These are phyloP conservation scores for Fusarium napiforme DNA, from an alignment of 2,329 filamentous ascomycete species.

Conservation along the genomic window DNA sequence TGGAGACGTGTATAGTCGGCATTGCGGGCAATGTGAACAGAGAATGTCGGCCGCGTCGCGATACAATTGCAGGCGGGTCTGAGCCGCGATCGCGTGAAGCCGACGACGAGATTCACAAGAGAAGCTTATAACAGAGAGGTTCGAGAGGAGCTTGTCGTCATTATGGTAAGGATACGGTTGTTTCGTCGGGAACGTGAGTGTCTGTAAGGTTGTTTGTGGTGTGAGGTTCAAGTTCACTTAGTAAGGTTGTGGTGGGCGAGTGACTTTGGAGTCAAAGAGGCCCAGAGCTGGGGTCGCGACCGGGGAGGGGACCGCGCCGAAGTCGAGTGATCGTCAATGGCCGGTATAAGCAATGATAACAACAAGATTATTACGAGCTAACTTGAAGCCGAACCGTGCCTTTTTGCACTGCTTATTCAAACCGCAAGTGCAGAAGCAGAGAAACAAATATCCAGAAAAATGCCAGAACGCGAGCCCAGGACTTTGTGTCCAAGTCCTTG, in stretches of 20 bases:
- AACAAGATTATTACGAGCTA: not conserved
- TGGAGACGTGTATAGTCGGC: slow-evolving; percentile 68
- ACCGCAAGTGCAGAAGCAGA: not conserved
- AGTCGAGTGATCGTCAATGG: not conserved
- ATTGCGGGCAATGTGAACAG: slow-evolving; percentile 53
- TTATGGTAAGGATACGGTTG: slow-evolving; percentile 20
- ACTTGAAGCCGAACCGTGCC: not conserved
- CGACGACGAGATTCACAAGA: slow-evolving; percentile 22
- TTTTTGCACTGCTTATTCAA: not conserved
- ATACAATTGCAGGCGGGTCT: slow-evolving; percentile 22
- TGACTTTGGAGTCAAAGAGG: slow-evolving; percentile 26
- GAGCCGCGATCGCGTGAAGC: slow-evolving; percentile 33
- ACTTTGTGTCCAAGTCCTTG: slow-evolving; percentile 6
- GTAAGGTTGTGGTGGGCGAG: slow-evolving; percentile 30
- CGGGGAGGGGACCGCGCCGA: slow-evolving; percentile 26
- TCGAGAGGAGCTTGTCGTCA: slow-evolving; percentile 25
- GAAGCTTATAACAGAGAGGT: slow-evolving; percentile 14
- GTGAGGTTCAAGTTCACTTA: slow-evolving; percentile 32
- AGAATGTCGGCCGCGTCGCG: slow-evolving; percentile 44
- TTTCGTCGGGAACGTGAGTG: not conserved
- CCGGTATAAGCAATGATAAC: not conserved
- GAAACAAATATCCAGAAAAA: not conserved
- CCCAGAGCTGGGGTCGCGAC: slow-evolving; percentile 32
- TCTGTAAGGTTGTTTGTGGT: slow-evolving; percentile 17
- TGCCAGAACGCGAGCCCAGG: slow-evolving; percentile 15